Conservation (phyloP, 257 asterid species). For the Anisodus acutangulus region DNA sequence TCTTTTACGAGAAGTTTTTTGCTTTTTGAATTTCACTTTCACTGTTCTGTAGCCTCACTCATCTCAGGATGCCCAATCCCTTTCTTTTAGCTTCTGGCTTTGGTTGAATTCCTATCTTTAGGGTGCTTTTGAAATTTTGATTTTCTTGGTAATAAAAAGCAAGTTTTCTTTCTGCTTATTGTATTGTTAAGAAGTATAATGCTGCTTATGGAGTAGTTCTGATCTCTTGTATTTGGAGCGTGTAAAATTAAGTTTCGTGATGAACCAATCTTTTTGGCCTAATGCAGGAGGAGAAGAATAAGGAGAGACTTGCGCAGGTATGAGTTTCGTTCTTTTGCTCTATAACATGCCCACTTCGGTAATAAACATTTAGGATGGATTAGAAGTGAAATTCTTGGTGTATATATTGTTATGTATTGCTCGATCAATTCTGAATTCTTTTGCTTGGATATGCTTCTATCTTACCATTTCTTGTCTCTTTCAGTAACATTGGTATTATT, state of each 20-base stretch:
- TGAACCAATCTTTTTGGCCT: neutral
- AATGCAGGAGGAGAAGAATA: constrained; percentile 76
- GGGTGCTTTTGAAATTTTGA: neutral
- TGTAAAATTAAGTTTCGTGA: neutral
- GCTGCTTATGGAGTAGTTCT: neutral
- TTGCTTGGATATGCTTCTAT: neutral
- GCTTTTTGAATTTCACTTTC: neutral
- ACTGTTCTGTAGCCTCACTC: neutral
- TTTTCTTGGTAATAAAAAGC: neutral
- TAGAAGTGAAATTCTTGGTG: neutral
- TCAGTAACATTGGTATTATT: neutral
- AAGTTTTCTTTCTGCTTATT: neutral
- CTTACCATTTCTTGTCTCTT: neutral
- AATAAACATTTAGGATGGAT: neutral
- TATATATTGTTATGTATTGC: neutral
- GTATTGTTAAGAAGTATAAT: neutral
- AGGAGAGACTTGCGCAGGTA: constrained; percentile 79
- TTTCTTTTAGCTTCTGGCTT: constrained; percentile 16
- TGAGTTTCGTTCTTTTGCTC: constrained; percentile 16
- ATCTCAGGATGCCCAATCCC: neutral
- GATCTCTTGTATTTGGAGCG: neutral
- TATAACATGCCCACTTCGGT: neutral
- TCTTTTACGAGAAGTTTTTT: neutral
- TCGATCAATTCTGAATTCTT: neutral
- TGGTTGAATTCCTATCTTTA: neutral